phyloP scores from a whole-genome alignment of 257 asterid species.

The Nicotiana benthamiana region DNA sequence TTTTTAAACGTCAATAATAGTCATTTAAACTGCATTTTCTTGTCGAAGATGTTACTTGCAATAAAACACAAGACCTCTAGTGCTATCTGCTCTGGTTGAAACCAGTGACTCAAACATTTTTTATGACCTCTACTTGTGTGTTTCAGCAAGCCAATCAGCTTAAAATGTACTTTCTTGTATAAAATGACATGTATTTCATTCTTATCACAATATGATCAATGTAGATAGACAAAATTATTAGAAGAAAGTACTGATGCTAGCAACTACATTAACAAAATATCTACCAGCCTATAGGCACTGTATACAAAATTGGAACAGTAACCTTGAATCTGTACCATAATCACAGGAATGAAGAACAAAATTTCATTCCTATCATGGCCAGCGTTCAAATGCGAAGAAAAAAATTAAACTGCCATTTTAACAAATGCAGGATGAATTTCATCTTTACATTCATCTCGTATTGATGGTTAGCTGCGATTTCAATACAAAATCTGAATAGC shows the following conservation, averaged over 20 bases:
- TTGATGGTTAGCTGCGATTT: background rate
- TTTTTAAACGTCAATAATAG: background rate
- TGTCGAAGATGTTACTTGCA: too few relatives aligned
- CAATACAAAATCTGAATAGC: background rate
- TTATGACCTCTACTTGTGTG: background rate
- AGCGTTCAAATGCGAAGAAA: background rate
- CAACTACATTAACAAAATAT: background rate
- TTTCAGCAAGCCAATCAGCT: background rate
- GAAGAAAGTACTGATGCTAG: background rate
- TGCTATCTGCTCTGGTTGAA: background rate
- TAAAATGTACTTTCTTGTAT: background rate
- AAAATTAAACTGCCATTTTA: slow-evolving; percentile 31
- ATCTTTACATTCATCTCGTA: background rate
- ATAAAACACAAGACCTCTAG: background rate
- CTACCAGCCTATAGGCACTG: background rate
- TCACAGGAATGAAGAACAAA: slow-evolving; percentile 14
- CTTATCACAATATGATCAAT: background rate
- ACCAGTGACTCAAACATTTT: background rate
- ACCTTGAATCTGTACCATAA: slow-evolving; percentile 10
- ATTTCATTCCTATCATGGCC: slow-evolving; percentile 18
- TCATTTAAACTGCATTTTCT: background rate
- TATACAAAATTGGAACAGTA: slow-evolving; percentile 10
- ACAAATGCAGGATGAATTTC: slow-evolving; percentile 13
- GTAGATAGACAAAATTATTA: background rate
- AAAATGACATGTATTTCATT: background rate